Evolutionary conservation across 768 basidiomycete species (phyloP).

Genomic region (Russula foetens): DNA sequence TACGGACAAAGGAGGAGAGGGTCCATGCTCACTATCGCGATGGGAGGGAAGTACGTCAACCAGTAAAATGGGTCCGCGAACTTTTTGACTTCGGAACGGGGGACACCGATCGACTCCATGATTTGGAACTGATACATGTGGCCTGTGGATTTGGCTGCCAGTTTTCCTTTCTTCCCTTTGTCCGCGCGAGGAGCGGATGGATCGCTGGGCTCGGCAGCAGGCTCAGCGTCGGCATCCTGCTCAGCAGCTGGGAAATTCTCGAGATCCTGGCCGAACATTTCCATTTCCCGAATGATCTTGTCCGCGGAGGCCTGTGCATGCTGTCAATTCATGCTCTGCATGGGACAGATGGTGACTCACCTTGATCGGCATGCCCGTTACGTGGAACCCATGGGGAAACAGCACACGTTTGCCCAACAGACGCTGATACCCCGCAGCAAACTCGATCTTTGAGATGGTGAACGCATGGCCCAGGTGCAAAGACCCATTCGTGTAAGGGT

Average conservation of each 20-base stretch:
- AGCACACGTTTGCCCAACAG: constrained; percentile 91
- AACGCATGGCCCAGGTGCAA: constrained; percentile 97
- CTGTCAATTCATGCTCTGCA: neutral
- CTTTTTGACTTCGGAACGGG: constrained; percentile 83
- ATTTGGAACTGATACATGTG: constrained; percentile 98
- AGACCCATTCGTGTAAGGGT: constrained; percentile 97
- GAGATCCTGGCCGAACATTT: constrained; percentile 89
- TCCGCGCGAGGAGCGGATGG: constrained; percentile 39
- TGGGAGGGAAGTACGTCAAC: constrained; percentile 93
- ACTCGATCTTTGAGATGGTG: constrained; percentile 97
- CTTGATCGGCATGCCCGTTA: constrained; percentile 99
- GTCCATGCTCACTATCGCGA: constrained; percentile 54
- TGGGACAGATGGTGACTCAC: constrained; percentile 35
- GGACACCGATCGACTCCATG: constrained; percentile 89
- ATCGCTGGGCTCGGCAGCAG: constrained; percentile 36
- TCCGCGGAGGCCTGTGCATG: constrained; percentile 78
- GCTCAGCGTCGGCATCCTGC: constrained; percentile 35
- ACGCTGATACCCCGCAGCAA: constrained; percentile 89
- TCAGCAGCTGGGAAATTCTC: constrained; percentile 51
- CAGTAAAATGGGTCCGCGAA: constrained; percentile 95
- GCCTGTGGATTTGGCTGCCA: constrained; percentile 88
- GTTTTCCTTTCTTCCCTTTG: constrained; percentile 94
- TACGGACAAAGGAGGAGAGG: neutral
- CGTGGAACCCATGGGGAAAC: constrained; percentile 97
- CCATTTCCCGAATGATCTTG: constrained; percentile 96